phyloP scores from a whole-genome alignment of 2,329 filamentous ascomycete species.

The Metarhizium robertsii region DNA sequence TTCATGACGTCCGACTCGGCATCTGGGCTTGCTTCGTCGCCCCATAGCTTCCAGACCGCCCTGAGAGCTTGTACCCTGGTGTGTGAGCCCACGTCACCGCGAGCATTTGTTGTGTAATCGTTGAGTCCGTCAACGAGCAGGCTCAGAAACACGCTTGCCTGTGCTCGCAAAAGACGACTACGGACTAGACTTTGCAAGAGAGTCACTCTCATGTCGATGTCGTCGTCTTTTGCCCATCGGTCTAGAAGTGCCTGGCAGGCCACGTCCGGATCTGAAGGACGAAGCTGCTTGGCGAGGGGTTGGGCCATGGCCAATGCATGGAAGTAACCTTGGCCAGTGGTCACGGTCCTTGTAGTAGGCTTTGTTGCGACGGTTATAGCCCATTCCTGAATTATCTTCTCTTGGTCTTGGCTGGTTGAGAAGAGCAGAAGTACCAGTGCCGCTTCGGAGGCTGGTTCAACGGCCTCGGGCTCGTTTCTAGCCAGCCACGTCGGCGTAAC shows the following conservation, averaged over 20 bases:
- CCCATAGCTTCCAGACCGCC: slow-evolving; percentile 59
- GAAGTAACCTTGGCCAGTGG: slow-evolving; percentile 41
- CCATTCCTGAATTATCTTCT: slow-evolving; percentile 36
- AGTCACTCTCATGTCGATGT: slow-evolving; percentile 43
- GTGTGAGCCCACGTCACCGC: slow-evolving; percentile 83
- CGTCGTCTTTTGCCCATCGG: slow-evolving; percentile 41
- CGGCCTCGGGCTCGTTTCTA: slow-evolving; percentile 39
- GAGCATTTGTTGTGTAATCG: slow-evolving; percentile 83
- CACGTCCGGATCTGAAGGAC: slow-evolving; percentile 14
- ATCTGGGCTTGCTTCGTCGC: slow-evolving; percentile 8
- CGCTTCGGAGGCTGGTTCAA: slow-evolving; percentile 40
- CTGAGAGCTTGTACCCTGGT: slow-evolving; percentile 73
- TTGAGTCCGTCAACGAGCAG: slow-evolving; percentile 55
- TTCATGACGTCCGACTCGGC: slow-evolving; percentile 15
- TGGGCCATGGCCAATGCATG: slow-evolving; percentile 43
- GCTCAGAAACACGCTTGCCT: slow-evolving; percentile 30
- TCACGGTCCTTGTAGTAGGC: slow-evolving; percentile 22
- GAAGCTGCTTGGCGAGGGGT: slow-evolving; percentile 23
- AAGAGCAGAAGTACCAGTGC: slow-evolving; percentile 40
- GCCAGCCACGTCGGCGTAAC: slow-evolving; percentile 37
- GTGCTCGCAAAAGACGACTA: slow-evolving; percentile 33
- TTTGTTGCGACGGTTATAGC: slow-evolving; percentile 28
- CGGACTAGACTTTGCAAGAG: slow-evolving; percentile 45
- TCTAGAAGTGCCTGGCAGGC: slow-evolving; percentile 36
- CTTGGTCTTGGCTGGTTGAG: slow-evolving; percentile 25